Conservation (phyloP, 768 basidiomycete genomes). For the Lanmaoa pseudosensibilis region DNA sequence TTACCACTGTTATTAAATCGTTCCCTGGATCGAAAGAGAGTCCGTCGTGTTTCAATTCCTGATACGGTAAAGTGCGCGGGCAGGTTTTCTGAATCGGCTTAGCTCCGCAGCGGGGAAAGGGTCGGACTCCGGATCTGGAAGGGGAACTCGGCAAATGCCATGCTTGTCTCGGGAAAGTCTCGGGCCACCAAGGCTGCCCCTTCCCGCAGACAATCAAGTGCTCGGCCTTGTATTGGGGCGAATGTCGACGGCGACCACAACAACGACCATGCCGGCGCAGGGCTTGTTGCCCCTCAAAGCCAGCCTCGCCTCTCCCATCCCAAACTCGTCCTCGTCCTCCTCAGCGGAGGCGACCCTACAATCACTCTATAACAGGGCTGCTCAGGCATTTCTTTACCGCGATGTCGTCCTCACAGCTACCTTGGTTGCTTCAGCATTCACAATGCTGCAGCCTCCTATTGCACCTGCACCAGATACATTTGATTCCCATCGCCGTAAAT, state of each 20-base stretch:
- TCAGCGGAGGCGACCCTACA: slow-evolving; percentile 54
- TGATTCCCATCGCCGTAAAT: slow-evolving; percentile 64
- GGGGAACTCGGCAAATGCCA: not conserved
- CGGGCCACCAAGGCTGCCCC: not conserved
- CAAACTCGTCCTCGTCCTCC: slow-evolving; percentile 20
- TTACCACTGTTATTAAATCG: no score
- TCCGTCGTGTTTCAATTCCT: no score
- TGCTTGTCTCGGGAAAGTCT: not conserved
- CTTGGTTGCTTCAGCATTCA: slow-evolving; percentile 67
- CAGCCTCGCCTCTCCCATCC: slow-evolving; percentile 6
- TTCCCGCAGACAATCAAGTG: slow-evolving; percentile 27
- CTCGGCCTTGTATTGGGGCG: not conserved
- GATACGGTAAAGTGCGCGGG: no score
- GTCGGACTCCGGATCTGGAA: slow-evolving; percentile 1
- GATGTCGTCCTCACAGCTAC: slow-evolving; percentile 66
- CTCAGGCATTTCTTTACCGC: slow-evolving; percentile 74
- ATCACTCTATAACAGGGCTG: slow-evolving; percentile 74
- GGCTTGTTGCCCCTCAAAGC: slow-evolving; percentile 40
- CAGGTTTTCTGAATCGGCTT: not conserved
- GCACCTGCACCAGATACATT: slow-evolving; percentile 38
- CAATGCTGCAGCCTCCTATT: slow-evolving; percentile 49
- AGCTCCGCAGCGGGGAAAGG: not conserved
- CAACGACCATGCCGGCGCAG: slow-evolving; percentile 32
- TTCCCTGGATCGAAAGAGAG: no score
- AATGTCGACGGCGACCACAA: slow-evolving; percentile 56